These are phyloP conservation scores for Russula griseocarnosa DNA, from an alignment of 768 basidiomycete genomes.

Conservation along the genomic window DNA sequence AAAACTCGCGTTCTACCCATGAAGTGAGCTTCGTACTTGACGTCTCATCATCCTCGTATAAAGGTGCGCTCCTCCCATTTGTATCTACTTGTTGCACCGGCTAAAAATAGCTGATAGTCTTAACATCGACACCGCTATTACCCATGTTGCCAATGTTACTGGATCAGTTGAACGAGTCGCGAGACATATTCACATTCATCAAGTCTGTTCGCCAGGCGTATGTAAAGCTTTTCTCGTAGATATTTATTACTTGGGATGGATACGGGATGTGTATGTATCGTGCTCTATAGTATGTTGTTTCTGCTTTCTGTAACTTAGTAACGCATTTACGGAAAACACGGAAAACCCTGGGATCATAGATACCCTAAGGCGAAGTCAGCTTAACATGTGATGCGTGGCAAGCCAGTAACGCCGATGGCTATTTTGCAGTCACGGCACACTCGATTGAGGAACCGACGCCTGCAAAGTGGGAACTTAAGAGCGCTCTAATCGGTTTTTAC, in stretches of 20 bases:
- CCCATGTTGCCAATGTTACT: constrained; percentile 64
- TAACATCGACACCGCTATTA: constrained; percentile 72
- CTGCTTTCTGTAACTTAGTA: not conserved
- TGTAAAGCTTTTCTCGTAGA: constrained; percentile 31
- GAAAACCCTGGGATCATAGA: no score
- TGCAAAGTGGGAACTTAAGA: no score
- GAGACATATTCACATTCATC: constrained; percentile 70
- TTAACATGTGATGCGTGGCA: no score
- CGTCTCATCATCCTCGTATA: constrained; percentile 20
- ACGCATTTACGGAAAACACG: no score
- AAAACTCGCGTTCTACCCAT: constrained; percentile 9
- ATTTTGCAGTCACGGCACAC: no score
- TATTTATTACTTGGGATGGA: constrained; percentile 20
- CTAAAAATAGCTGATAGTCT: constrained; percentile 46
- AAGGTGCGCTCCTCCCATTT: constrained; percentile 12
- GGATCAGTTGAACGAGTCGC: constrained; percentile 63
- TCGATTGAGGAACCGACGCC: no score
- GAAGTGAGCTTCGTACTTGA: constrained; percentile 29
- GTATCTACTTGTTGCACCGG: not conserved
- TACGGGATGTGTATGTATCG: not conserved
- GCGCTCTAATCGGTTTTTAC: no score
- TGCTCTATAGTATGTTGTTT: not conserved
- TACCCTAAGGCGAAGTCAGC: no score
- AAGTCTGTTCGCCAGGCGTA: constrained; percentile 59
- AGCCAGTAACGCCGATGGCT: no score